Percentiles rank a stretch among this genome's conserved stretches.
Conservation (phyloP, 1,284 basidiomycete genomes). For the Papiliotrema terrestris region DNA sequence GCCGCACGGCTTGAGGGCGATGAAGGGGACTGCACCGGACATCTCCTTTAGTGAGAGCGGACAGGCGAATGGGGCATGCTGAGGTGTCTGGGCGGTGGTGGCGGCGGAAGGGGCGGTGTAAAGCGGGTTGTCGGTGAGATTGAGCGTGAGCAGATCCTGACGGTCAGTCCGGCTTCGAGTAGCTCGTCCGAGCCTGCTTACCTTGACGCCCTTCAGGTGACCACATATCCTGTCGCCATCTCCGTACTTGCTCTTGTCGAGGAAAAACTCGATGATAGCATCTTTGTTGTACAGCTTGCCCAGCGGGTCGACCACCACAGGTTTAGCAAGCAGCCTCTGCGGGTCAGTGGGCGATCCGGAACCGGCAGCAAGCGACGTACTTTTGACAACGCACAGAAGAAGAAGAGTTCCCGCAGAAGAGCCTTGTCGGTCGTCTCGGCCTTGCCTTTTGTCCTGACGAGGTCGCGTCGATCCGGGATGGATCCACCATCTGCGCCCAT, state of each 20-base stretch:
- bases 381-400: constrained; percentile 88
- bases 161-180: neutral
- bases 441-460: constrained; percentile 47
- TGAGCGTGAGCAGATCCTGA: constrained; percentile 80
- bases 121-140: constrained; percentile 67
- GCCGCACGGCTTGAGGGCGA: constrained; percentile 81
- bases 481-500: constrained; percentile 50
- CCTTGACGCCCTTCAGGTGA: constrained; percentile 82
- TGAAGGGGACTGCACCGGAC: constrained; percentile 82
- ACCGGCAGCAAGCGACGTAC: constrained; percentile 49
- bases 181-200: constrained; percentile 32
- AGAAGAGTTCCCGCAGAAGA: constrained; percentile 78
- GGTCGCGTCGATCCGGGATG: constrained; percentile 48
- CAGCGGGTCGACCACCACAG: constrained; percentile 79
- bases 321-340: constrained; percentile 75
- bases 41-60: constrained; percentile 87
- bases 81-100: constrained; percentile 42
- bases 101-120: constrained; percentile 37
- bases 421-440: constrained; percentile 72
- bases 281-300: constrained; percentile 95
- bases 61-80: constrained; percentile 72
- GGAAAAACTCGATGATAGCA: constrained; percentile 76
- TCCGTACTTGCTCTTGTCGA: constrained; percentile 70
- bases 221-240: constrained; percentile 81
- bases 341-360: constrained; percentile 4